A percentile compares a stretch with the other conserved stretches of the same genome.
phyloP scores from a whole-genome alignment of 2,329 filamentous ascomycete species.

The Tolypocladium album region DNA sequence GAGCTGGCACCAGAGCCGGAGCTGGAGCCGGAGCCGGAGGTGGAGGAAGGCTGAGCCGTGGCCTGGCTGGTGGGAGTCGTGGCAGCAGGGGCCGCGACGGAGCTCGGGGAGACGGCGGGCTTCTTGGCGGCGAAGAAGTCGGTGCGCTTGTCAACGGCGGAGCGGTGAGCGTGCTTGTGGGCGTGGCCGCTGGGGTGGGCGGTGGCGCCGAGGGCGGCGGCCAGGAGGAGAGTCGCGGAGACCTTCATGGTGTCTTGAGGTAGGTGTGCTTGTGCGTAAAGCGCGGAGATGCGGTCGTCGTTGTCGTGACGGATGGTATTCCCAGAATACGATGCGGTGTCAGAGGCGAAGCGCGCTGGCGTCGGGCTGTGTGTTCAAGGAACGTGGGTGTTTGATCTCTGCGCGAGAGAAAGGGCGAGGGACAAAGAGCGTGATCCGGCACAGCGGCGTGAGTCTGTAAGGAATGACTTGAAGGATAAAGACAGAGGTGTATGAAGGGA shows the following conservation, averaged over 20 bases:
- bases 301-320: neutral
- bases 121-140: constrained; percentile 24
- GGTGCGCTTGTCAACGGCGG: constrained; percentile 14
- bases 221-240: constrained; percentile 23
- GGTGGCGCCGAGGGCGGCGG: constrained; percentile 28
- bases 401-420: neutral
- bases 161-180: constrained; percentile 23
- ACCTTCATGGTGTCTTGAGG: constrained; percentile 27
- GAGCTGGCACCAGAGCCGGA: constrained; percentile 3
- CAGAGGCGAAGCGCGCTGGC: neutral
- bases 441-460: constrained; percentile 5
- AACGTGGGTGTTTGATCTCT: neutral
- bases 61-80: constrained; percentile 6
- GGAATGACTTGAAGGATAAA: constrained; percentile 12
- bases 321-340: constrained; percentile 4
- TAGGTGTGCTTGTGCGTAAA: neutral
- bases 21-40: constrained; percentile 6
- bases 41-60: neutral
- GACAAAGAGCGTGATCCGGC: constrained; percentile 7
- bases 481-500: constrained; percentile 3
- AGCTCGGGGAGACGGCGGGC: constrained; percentile 11
- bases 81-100: constrained; percentile 1
- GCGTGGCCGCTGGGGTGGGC: constrained; percentile 28
- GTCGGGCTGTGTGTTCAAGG: neutral
- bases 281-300: neutral